Base-by-base conservation (phyloP, 148 eudicot species). In the Camellia japonica region DNA sequence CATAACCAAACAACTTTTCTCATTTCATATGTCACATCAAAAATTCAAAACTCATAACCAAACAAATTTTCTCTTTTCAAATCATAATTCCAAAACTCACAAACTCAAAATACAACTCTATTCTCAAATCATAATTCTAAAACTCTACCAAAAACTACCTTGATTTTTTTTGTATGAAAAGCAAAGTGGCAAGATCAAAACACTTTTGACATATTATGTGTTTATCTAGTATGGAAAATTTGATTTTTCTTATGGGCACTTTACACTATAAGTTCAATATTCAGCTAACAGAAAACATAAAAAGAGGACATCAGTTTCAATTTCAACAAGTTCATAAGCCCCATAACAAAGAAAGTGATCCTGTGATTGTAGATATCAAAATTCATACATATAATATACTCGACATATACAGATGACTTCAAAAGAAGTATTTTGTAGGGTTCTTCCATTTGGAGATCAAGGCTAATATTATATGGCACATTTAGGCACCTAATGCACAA, bases 251-350 rank as follows among this genome's bases (percentile, higher is more conserved):
- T 41, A 56, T 18, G 6, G 51, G 49, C 77, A 74, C 38, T 23
- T 72, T 6, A 60, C 14, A 60, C 15, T 5, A 7, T n/a, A 12
- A 64, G 10, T 64, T 64, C 3, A 64, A 8, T 64, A 64, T 64
- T 64, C 42, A 8, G 13, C 19, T 71, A 49, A 71, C 54, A 47
- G 14, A 71, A 47, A 46, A 43, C 54, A 51, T 49, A 5, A 2
- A 71, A 15, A 6, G 20, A 20, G 60, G 60, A 15, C 16, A 5
- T 19, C 38, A 72, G 14, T 13, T 12, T 30, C 52, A 20, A 43
- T 67, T 63, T 19, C 55, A 71, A 64, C 47, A 12, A 75, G 20
- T 73, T 64, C 10, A 47, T 15, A 59, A 76, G 63, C 78, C 71
- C 61, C 30, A 55, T 59, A 16, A 49, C 20, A 3, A 52, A 68